These are phyloP conservation scores for Rhizopogon sp. DNA, from an alignment of 768 basidiomycete genomes.

Conservation along the genomic window DNA sequence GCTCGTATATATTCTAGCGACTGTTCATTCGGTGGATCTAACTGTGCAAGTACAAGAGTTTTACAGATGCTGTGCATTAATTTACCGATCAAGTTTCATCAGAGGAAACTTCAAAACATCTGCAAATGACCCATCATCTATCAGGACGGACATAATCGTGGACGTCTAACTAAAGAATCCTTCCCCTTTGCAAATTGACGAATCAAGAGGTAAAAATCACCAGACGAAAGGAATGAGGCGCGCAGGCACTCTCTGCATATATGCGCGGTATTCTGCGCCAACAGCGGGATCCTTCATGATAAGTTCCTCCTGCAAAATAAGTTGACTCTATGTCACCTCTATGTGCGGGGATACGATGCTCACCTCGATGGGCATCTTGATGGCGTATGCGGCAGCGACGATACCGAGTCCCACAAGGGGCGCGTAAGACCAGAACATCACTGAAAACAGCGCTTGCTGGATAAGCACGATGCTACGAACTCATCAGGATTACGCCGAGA, in stretches of 20 bases:
- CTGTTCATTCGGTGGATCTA: too few relatives aligned
- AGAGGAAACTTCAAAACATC: too few relatives aligned
- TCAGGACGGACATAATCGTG: neutral
- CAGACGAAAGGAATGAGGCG: slow-evolving; percentile 27
- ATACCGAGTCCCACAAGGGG: slow-evolving; percentile 23
- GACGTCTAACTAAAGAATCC: too few relatives aligned
- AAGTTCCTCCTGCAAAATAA: slow-evolving; percentile 19
- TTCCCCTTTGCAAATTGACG: too few relatives aligned
- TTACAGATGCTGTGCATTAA: too few relatives aligned
- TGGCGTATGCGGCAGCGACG: slow-evolving; percentile 19
- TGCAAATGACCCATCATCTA: too few relatives aligned
- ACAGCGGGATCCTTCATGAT: slow-evolving; percentile 22
- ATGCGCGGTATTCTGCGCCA: slow-evolving; percentile 22
- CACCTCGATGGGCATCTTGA: slow-evolving; percentile 32
- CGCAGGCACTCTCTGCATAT: slow-evolving; percentile 23
- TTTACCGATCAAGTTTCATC: too few relatives aligned
- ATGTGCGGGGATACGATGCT: neutral
- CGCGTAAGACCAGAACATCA: slow-evolving; percentile 32
- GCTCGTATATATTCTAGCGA: too few relatives aligned
- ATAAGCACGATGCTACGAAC: slow-evolving; percentile 12
- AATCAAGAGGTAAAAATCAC: slow-evolving; percentile 8
- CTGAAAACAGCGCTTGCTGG: slow-evolving; percentile 11
- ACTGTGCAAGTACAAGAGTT: too few relatives aligned
- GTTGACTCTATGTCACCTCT: neutral
- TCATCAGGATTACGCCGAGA: neutral